These are phyloP conservation scores for Rhynchosporium agropyri DNA, from an alignment of 2,329 filamentous ascomycete genomes.

Conservation along the genomic window DNA sequence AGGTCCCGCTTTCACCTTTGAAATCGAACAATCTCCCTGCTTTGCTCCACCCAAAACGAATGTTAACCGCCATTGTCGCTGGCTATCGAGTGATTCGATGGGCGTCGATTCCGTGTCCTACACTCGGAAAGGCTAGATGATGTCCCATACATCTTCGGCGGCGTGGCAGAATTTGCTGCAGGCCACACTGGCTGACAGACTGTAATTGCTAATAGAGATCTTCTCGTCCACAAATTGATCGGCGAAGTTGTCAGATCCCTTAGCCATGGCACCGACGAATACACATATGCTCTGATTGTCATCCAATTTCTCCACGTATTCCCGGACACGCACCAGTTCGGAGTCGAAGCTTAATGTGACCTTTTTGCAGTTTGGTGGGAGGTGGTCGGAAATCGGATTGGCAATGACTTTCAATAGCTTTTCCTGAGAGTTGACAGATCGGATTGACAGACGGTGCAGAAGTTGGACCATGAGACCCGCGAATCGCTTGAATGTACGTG, in stretches of 20 bases:
- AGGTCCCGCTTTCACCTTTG: conserved; percentile 44
- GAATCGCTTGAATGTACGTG: conserved; percentile 97
- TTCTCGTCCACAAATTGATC: conserved; percentile 94
- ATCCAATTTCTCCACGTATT: conserved; percentile 80
- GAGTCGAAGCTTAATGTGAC: conserved; percentile 95
- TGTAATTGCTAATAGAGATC: conserved; percentile 98
- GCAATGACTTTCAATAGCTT: conserved; percentile 97
- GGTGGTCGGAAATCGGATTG: conserved; percentile 95
- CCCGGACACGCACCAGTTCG: conserved; percentile 80
- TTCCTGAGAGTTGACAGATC: conserved; percentile 95
- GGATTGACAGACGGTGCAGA: conserved; percentile 91
- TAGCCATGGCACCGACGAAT: conserved; percentile 98
- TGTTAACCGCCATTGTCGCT: conserved; percentile 21
- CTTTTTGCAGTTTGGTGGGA: conserved; percentile 96
- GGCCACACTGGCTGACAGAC: conserved; percentile 92
- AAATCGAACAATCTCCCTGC: conserved; percentile 37
- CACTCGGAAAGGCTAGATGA: conserved; percentile 62
- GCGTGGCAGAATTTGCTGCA: conserved; percentile 99
- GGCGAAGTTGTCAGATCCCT: conserved; percentile 93
- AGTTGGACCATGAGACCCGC: conserved; percentile 98
- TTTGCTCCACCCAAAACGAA: conserved; percentile 20
- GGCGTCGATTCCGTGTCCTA: conserved; percentile 23
- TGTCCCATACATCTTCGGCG: conserved; percentile 93
- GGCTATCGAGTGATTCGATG: conserved; percentile 27
- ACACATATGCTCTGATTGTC: conserved; percentile 94